Evolutionary conservation across 192 early-diverging fungal species (phyloP), one percentile per base, ranked within the genome.

Genomic region (Backusella westeae): DNA sequence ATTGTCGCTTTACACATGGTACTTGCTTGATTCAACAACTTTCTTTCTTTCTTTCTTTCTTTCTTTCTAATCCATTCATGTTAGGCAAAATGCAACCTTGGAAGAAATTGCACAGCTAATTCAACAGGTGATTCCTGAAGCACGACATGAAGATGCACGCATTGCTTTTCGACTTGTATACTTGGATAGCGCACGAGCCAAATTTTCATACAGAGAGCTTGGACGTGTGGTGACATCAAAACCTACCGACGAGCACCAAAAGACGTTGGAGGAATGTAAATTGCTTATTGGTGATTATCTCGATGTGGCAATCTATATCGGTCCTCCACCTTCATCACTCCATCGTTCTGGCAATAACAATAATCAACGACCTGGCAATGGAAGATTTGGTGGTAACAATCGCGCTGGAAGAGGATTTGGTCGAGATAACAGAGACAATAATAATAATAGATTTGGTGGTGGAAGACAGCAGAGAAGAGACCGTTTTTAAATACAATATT

Each of bases 261-360:
- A 77, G 67, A 90, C 89, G 19, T 75, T 91, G 15, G 85, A 86
- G 10, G 81, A 87, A 34, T 76, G 75, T n/a, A 71, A 81, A 32
- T 88, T 91, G 52, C 77, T 87, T 36, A 88, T 87, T 81, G 90
- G 90, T 10, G 90, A 91, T 78, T 88, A 79, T 68, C 36, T 91
- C 4, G 82, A 89, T 67, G 86, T 91, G 1, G 84, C 86, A 26
- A 82, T 90, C 53, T 75, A 66, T 63, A 68, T 76, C 44, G 81
- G 81, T 1, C 82, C 77, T 12, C 77, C 78, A 34, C 59, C 73
- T 42, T 10, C 66, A 63, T 6, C 49, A 32, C 26, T 34, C 26
- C 21, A 63, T 26, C 56, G 56, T 4, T 3, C 56, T 29, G 26
- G 26, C 6, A 63, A 59, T 59, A 59, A 59, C 21, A 63, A 29